phyloP scores from a whole-genome alignment of 345 rosid genomes.

The Erucastrum elatum region DNA sequence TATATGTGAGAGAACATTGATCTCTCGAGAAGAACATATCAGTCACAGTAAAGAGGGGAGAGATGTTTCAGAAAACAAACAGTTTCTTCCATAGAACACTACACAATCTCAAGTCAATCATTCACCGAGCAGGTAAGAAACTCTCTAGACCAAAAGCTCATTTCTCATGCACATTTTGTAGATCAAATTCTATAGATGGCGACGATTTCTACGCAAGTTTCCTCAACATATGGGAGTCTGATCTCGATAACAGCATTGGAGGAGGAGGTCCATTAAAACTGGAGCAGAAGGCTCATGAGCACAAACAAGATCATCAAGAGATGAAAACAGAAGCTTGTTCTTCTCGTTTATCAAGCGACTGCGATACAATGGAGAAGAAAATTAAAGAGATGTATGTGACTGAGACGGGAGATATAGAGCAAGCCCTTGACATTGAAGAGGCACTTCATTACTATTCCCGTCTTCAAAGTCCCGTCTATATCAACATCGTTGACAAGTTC shows the following conservation, averaged over 20 bases:
- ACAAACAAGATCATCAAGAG: slow-evolving; percentile 5
- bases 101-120: slow-evolving; percentile 50
- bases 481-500: slow-evolving; percentile 79
- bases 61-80: slow-evolving; percentile 51
- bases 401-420: slow-evolving; percentile 67
- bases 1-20: slow-evolving; percentile 26
- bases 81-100: slow-evolving; percentile 56
- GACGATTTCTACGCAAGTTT: slow-evolving; percentile 34
- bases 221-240: slow-evolving; percentile 39
- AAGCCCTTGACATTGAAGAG: slow-evolving; percentile 84
- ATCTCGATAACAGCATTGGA: slow-evolving; percentile 20
- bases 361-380: slow-evolving; percentile 54
- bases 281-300: slow-evolving; percentile 18
- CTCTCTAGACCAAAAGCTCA: slow-evolving; percentile 40
- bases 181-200: slow-evolving; percentile 34
- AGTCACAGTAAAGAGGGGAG: slow-evolving; percentile 13
- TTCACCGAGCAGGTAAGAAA: slow-evolving; percentile 50
- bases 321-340: slow-evolving; percentile 27
- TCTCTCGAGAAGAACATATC: slow-evolving; percentile 24
- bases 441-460: slow-evolving; percentile 82
- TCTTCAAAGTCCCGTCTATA: slow-evolving; percentile 74
- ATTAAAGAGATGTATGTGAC: slow-evolving; percentile 78
- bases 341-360: slow-evolving; percentile 17
- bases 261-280: slow-evolving; percentile 13
- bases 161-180: slow-evolving; percentile 33